phyloP scores from a whole-genome alignment of 768 basidiomycete genomes.

The Xerocomellus amylosporus region DNA sequence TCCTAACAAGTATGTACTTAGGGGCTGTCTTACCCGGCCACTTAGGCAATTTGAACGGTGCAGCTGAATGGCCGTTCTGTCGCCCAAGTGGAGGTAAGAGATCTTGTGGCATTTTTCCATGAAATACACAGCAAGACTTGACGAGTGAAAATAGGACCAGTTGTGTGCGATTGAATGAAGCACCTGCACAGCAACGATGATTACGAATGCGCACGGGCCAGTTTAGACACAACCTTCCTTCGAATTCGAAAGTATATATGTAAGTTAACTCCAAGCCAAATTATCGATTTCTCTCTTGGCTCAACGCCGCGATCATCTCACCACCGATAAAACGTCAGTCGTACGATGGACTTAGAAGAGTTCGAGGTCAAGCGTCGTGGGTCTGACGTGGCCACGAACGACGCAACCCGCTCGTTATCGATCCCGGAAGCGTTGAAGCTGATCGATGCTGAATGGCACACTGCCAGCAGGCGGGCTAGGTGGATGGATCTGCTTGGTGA shows the following conservation, averaged over 20 bases:
- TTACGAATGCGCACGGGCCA: conserved; percentile 18
- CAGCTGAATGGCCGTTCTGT: neutral
- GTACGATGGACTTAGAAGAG: conserved; percentile 39
- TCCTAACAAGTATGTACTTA: neutral
- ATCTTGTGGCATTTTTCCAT: neutral
- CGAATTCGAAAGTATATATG: neutral
- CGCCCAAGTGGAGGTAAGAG: conserved; percentile 2
- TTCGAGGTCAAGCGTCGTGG: conserved; percentile 29
- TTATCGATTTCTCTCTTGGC: neutral
- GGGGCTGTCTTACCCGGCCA: conserved; percentile 7
- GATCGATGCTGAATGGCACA: conserved; percentile 42
- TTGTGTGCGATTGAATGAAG: too few relatives aligned
- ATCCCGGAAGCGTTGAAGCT: conserved; percentile 25
- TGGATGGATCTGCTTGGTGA: conserved; percentile 75
- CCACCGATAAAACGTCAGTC: neutral
- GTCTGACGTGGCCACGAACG: neutral
- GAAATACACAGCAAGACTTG: neutral
- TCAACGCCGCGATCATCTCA: neutral
- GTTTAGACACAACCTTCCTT: neutral
- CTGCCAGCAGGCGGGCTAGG: conserved; percentile 37
- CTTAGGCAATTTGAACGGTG: neutral
- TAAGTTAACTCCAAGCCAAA: neutral
- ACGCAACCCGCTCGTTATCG: conserved; percentile 4
- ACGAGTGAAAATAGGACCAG: neutral
- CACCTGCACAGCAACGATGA: conserved; percentile 5